Evolutionary conservation across 257 asterid genomes (phyloP), one percentile per base, ranked within the genome.

Genomic region (Solanum peruvianum): DNA sequence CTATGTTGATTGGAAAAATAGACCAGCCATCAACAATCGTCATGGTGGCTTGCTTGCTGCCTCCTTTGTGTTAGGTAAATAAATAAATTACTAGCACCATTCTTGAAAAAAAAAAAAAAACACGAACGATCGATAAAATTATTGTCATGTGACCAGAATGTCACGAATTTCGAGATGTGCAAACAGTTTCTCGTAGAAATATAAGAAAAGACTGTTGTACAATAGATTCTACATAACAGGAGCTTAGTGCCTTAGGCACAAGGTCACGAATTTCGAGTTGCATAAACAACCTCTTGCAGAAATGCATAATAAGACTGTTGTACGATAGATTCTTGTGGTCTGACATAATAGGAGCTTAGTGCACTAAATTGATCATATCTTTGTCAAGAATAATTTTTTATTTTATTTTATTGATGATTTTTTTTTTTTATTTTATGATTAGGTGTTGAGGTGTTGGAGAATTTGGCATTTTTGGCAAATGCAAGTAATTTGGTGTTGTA

Each of bases 11-110:
- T 96, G 98, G 97, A 94, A 92, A 76, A 95, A 96, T 27, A 94
- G 37, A 83, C 93, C 97, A 21, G 96, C 98, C 16, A 13, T 90
- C 14, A 89, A 90, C 91, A 89, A 84, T 91, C 88, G 88, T 21
- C 99, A 95, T 89, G 99, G 98, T 23, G 99, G 98, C 92, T 93
- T 96, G 96, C 62, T 90, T 37, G 98, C 98, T 62, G 95, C 98
- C 67, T 93, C 97, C 82, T 96, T 96, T 80, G 99, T 96, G 88
- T 87, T 96, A 89, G 98, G 99, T 95, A 85, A 86, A 20, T 95
- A 85, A 86, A 9, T 72, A 72, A 72, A 1, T 69, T 69, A 69
- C 42, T 69, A 29, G 41, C 42, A 69, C 7, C n/a, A 69, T 67
- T 67, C 41, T 67, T 67, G 39, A 1, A 13, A 14, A 6, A 29